These are phyloP conservation scores for Parmales sp. DNA, from an alignment of 108 stramenopile genomes.

Conservation along the genomic window DNA sequence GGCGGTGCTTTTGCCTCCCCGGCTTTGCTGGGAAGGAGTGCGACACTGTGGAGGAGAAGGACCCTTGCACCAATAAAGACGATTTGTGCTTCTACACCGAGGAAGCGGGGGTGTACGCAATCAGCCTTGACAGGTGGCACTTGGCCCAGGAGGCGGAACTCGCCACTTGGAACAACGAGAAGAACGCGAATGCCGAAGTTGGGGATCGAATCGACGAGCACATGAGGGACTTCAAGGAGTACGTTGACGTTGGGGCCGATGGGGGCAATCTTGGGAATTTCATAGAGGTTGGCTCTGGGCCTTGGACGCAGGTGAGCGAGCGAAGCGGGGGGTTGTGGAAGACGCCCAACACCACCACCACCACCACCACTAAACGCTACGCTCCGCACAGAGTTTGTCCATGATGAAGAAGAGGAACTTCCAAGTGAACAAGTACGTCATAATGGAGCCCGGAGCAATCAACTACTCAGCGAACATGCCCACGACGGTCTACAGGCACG, in stretches of 20 bases:
- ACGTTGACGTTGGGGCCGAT: not conserved
- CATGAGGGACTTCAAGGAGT: not conserved
- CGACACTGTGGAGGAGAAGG: not conserved
- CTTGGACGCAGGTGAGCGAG: conserved; percentile 12
- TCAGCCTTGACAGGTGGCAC: not conserved
- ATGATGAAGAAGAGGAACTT: conserved; percentile 8
- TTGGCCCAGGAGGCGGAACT: not conserved
- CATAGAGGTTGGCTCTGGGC: not conserved
- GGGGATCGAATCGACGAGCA: not conserved
- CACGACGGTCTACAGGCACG: not conserved
- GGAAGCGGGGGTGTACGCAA: conserved; percentile 1
- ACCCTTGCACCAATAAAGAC: not conserved
- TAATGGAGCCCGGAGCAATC: not conserved
- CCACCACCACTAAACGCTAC: no score
- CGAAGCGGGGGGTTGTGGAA: no score
- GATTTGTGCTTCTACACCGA: not conserved
- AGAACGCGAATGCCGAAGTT: not conserved
- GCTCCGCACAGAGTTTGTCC: no score
- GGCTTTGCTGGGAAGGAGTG: not conserved
- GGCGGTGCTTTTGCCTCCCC: conserved; percentile 8
- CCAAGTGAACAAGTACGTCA: not conserved
- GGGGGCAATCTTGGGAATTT: not conserved
- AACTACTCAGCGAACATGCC: not conserved
- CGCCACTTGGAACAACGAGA: not conserved
- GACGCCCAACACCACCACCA: no score